phyloP scores from a whole-genome alignment of 2,329 filamentous ascomycete species.

The Microsporum ferrugineum region DNA sequence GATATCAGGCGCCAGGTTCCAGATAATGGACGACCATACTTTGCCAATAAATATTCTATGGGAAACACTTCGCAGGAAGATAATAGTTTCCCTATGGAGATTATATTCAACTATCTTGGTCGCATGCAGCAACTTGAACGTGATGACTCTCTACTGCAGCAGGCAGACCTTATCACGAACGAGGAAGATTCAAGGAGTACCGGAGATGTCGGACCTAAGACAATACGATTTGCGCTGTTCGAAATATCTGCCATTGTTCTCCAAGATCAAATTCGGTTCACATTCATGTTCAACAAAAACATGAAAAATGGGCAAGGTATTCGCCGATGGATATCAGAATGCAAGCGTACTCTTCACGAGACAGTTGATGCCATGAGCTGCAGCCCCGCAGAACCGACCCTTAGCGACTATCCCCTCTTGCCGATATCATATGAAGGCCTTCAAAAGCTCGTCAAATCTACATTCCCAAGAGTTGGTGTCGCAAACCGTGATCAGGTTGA shows the following conservation, averaged over 20 bases:
- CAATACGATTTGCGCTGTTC: constrained; percentile 38
- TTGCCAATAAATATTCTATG: constrained; percentile 23
- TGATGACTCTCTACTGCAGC: constrained; percentile 33
- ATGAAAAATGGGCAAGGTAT: constrained; percentile 37
- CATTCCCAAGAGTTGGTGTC: constrained; percentile 26
- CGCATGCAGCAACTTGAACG: constrained; percentile 36
- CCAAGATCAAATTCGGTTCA: constrained; percentile 36
- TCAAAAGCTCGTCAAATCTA: constrained; percentile 26
- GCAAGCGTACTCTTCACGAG: constrained; percentile 24
- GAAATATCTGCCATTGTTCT: constrained; percentile 42
- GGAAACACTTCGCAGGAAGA: constrained; percentile 20
- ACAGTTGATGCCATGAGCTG: constrained; percentile 20
- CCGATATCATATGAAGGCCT: constrained; percentile 35
- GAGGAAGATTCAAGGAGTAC: constrained; percentile 25
- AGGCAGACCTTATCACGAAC: constrained; percentile 25
- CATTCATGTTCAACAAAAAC: constrained; percentile 39
- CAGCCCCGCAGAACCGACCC: constrained; percentile 22
- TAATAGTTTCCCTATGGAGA: constrained; percentile 29
- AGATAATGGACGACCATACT: constrained; percentile 26
- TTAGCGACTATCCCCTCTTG: constrained; percentile 38
- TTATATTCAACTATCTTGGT: constrained; percentile 33
- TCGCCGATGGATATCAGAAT: constrained; percentile 34
- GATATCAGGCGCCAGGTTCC: constrained; percentile 26
- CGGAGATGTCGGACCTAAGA: constrained; percentile 35
- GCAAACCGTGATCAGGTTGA: constrained; percentile 28